phyloP scores from a whole-genome alignment of 768 basidiomycete genomes.

The Neoboletus subvelutipes region DNA sequence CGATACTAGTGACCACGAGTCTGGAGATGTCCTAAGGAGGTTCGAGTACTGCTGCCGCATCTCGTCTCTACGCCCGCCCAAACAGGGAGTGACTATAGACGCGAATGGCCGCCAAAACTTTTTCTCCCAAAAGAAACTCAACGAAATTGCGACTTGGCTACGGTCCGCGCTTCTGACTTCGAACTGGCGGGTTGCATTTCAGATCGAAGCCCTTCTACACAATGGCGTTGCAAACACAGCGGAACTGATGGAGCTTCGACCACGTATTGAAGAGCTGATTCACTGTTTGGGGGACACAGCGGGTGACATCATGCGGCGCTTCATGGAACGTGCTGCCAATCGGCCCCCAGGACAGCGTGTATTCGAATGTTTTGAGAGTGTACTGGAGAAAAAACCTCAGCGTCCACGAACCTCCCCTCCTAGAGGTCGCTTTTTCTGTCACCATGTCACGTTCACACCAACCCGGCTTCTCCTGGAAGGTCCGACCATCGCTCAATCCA shows the following conservation, averaged over 20 bases:
- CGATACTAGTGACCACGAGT: conserved; percentile 40
- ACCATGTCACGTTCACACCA: conserved; percentile 75
- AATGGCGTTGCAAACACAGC: conserved; percentile 61
- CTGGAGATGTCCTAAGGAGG: conserved; percentile 38
- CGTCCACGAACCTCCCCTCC: conserved; percentile 26
- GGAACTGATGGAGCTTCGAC: conserved; percentile 50
- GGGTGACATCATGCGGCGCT: conserved; percentile 53
- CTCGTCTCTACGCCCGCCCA: conserved; percentile 43
- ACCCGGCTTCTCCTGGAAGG: conserved; percentile 75
- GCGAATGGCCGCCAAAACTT: conserved; percentile 46
- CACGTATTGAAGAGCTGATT: conserved; percentile 43
- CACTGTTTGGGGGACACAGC: conserved; percentile 36
- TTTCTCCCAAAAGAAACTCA: conserved; percentile 49
- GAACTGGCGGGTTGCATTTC: conserved; percentile 69
- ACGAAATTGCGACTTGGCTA: conserved; percentile 45
- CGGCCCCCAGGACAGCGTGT: conserved; percentile 45
- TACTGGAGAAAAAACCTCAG: conserved; percentile 21
- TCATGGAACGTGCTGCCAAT: conserved; percentile 46
- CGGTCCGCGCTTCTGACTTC: conserved; percentile 37
- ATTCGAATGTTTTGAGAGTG: conserved; percentile 45
- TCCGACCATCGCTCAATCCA: conserved; percentile 72
- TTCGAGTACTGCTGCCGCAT: conserved; percentile 56
- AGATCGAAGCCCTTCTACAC: conserved; percentile 67
- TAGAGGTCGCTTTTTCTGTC: conserved; percentile 56
- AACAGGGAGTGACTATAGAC: conserved; percentile 44